These are phyloP conservation scores for Flaveria sonorensis DNA, from an alignment of 129 eudicot genomes.

Conservation along the genomic window DNA sequence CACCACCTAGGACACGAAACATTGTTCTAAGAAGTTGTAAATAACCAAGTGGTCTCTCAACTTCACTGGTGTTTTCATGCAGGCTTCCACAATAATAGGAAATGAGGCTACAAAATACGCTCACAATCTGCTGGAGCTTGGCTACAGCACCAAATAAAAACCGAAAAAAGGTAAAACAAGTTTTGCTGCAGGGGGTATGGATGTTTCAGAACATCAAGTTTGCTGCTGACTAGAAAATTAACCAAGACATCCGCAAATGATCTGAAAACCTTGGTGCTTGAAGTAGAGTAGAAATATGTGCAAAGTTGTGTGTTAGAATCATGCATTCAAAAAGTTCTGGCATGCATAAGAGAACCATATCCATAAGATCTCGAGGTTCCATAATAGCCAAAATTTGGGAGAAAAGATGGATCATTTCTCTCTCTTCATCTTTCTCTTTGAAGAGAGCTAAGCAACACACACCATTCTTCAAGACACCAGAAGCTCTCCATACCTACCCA, in stretches of 20 bases:
- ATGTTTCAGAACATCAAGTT: conserved; percentile 95
- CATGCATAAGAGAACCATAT: conserved; percentile 95
- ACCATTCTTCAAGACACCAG: conserved; percentile 95
- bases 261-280: conserved; percentile 88
- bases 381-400: conserved; percentile 89
- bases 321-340: conserved; percentile 98
- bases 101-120: conserved; percentile 92
- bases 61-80: conserved; percentile 91
- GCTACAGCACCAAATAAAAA: conserved; percentile 81
- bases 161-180: conserved; percentile 88
- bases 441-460: conserved; percentile 93
- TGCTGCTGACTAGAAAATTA: conserved; percentile 93
- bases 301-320: conserved; percentile 89
- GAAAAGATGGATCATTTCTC: conserved; percentile 87
- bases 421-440: conserved; percentile 94
- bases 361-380: conserved; percentile 99
- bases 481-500: conserved; percentile 88
- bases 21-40: conserved; percentile 93
- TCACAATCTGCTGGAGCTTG: conserved; percentile 97
- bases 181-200: conserved; percentile 94
- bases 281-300: conserved; percentile 88
- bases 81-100: conserved; percentile 89
- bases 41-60: conserved; percentile 90
- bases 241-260: conserved; percentile 94
- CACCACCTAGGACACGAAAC: conserved; percentile 95